Evolutionary conservation across 805 yeast genomes (phyloP), one percentile per base, ranked within the genome.

Genomic region (Wickerhamomyces ciferrii): DNA sequence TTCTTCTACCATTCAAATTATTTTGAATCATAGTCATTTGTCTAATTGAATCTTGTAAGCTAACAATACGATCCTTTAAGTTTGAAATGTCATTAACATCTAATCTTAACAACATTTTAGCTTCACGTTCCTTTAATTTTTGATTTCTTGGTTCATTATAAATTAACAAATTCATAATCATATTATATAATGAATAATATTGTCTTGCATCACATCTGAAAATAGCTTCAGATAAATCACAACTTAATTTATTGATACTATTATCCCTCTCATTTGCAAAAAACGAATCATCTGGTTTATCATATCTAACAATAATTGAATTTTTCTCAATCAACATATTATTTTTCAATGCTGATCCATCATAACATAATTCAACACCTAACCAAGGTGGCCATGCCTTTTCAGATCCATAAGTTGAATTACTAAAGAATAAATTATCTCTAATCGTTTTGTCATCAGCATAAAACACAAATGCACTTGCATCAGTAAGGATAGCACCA

Each of bases 311-410:
- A 59, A 80, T 75, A 21, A 81, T 69, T 0, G 91, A 78, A 2
- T 87, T 78, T 48, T 82, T 75, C 29, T 83, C 78, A 23, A 89
- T 73, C 35, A 91, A 67, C 43, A 81, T 70, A 46, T 76, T 74
- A 13, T 74, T 70, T 11, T 66, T 58, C 48, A 79, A 64, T 2
- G 72, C 56, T 0, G 74, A 70, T 18, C 77, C 70, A 43, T 81
- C 81, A 50, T 79, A 75, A 51, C 87, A 79, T 20, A 83, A 69
- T 56, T 88, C 96, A 42, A 79, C 61, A 2, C 91, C 89, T 31
- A 90, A 62, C 89, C 96, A 91, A 0, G 96, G 95, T 2, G 97
- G 97, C 97, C 97, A 91, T 18, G 68, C 68, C 4, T 65, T 47
- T 6, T 57, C 62, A 2, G 86, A 76, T 1, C 96, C 94, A 64